Conservation (phyloP, 495 filamentous ascomycete genomes). For the Daldinia caldariorum region DNA sequence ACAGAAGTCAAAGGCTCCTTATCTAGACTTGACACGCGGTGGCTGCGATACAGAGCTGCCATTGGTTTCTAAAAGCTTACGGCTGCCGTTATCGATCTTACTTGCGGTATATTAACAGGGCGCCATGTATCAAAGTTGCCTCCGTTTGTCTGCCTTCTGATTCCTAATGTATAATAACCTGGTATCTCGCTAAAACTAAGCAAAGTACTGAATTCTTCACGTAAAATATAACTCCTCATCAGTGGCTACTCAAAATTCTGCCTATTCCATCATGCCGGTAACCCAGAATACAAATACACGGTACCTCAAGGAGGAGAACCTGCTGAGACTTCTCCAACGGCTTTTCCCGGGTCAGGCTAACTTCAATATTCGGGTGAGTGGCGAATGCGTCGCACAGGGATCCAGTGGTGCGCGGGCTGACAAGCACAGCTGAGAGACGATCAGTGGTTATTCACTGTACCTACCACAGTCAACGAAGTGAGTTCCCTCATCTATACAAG, state of each 20-base stretch:
- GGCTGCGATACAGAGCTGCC: not conserved
- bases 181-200: not conserved
- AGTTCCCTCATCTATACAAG: slow-evolving; percentile 8
- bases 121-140: not conserved
- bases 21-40: not conserved
- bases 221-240: not conserved
- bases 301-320: slow-evolving; percentile 48
- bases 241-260: not conserved
- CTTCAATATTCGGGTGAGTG: slow-evolving; percentile 50
- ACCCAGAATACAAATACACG: slow-evolving; percentile 39
- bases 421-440: slow-evolving; percentile 49
- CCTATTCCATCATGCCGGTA: slow-evolving; percentile 16
- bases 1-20: not conserved
- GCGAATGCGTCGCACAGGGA: slow-evolving; percentile 1
- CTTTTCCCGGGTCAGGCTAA: slow-evolving; percentile 49
- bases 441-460: slow-evolving; percentile 51
- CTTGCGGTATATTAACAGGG: not conserved
- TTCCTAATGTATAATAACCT: not conserved
- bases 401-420: slow-evolving; percentile 16
- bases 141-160: not conserved
- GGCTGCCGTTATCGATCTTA: not conserved
- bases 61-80: slow-evolving; percentile 1
- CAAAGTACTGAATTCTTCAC: not conserved
- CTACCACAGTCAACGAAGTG: slow-evolving; percentile 47
- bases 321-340: slow-evolving; percentile 49